These are phyloP conservation scores for Pinus tabuliformis DNA, from an alignment of 75 land plant genomes.

Conservation along the genomic window DNA sequence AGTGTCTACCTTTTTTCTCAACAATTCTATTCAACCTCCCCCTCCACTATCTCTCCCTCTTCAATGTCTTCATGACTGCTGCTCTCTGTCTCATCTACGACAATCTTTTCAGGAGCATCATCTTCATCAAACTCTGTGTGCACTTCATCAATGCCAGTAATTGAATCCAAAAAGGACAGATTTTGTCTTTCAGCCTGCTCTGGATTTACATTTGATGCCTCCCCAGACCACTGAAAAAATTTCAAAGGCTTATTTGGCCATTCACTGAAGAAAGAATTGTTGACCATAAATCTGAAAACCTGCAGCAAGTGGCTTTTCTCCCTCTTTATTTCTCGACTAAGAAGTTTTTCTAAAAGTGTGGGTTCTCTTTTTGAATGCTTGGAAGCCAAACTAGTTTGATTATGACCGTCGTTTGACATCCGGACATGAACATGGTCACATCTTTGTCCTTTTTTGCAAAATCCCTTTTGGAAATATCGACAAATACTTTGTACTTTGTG, in stretches of 20 bases:
- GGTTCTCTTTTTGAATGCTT: conserved; percentile 32
- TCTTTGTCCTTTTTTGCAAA: conserved; percentile 15
- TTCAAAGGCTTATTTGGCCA: conserved; percentile 50
- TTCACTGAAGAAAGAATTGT: conserved; percentile 73
- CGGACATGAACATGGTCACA: conserved; percentile 27
- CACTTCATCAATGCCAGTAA: neutral
- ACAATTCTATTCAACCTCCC: too few species aligned
- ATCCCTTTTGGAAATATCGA: conserved; percentile 22
- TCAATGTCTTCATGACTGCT: conserved; percentile 8
- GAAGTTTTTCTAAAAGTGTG: conserved; percentile 73
- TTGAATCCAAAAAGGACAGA: neutral
- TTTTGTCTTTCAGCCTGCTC: neutral
- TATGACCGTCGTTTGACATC: conserved; percentile 3
- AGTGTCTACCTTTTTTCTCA: too few species aligned
- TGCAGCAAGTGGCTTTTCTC: conserved; percentile 80
- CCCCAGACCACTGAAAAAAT: conserved; percentile 22
- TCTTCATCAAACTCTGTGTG: conserved; percentile 5
- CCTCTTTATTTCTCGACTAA: conserved; percentile 54
- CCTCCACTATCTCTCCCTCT: conserved; percentile 13
- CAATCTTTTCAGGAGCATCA: neutral
- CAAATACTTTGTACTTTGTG: conserved; percentile 20
- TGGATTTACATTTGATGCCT: neutral
- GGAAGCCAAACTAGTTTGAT: neutral
- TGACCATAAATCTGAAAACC: conserved; percentile 79
- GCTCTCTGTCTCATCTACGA: neutral